Conservation (phyloP, 2,329 filamentous ascomycete species). For the Talaromyces albobiverticillius region DNA sequence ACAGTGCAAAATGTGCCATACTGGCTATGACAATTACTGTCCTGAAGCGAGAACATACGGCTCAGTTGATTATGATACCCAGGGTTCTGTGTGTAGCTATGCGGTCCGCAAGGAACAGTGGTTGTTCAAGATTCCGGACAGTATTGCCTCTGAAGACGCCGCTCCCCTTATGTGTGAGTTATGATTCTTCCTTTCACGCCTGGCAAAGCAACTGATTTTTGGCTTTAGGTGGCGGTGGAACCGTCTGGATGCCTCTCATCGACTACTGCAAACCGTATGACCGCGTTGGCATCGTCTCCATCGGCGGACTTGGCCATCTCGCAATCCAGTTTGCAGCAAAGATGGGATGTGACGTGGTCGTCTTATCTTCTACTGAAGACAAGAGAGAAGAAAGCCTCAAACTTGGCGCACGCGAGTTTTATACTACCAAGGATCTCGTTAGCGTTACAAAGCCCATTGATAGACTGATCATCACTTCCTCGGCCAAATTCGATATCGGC, state of each 20-base stretch:
- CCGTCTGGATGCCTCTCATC: slow-evolving; percentile 41
- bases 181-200: neutral
- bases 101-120: slow-evolving; percentile 33
- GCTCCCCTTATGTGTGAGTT: slow-evolving; percentile 35
- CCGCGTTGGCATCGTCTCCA: slow-evolving; percentile 66
- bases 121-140: slow-evolving; percentile 37
- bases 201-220: neutral
- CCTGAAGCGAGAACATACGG: slow-evolving; percentile 28
- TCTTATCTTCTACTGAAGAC: slow-evolving; percentile 24
- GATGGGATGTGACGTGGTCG: slow-evolving; percentile 58
- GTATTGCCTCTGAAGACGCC: slow-evolving; percentile 26
- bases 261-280: slow-evolving; percentile 57
- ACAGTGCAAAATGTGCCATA: slow-evolving; percentile 33
- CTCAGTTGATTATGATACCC: slow-evolving; percentile 29
- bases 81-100: slow-evolving; percentile 30
- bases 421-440: slow-evolving; percentile 46
- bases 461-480: neutral
- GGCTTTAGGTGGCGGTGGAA: slow-evolving; percentile 54
- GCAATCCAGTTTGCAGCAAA: slow-evolving; percentile 67
- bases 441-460: neutral
- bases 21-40: slow-evolving; percentile 16
- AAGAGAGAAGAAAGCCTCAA: slow-evolving; percentile 27
- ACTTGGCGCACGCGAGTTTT: slow-evolving; percentile 62
- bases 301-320: slow-evolving; percentile 69
- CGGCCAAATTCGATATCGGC: neutral